Conservation (phyloP, 1,139 yeast genomes). For the Yamadazyma diddensiae region DNA sequence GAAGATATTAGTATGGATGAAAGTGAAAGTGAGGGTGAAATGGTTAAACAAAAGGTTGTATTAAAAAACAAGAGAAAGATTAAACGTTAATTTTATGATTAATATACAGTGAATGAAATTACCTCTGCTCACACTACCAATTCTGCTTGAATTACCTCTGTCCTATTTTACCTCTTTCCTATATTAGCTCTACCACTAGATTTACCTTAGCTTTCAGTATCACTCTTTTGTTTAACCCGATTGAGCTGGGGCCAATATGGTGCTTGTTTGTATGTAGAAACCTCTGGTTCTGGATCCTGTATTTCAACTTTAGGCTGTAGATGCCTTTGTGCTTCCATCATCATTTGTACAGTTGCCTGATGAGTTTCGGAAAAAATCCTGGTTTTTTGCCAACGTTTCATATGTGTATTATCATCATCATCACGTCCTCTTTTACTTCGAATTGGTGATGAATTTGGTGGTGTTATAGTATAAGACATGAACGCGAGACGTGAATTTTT, state of each 20-base stretch:
- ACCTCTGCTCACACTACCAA: too few relatives aligned
- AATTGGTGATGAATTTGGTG: conserved; percentile 12
- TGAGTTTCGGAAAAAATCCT: conserved; percentile 33
- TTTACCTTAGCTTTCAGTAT: too few relatives aligned
- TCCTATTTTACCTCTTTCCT: too few relatives aligned
- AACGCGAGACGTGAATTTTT: too few relatives aligned
- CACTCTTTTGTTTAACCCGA: conserved; percentile 3
- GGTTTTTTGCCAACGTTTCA: conserved; percentile 23
- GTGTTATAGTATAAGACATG: conserved; percentile 4
- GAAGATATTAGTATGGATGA: conserved; percentile 32
- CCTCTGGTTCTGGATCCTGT: conserved; percentile 1
- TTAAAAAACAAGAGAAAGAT: conserved; percentile 64
- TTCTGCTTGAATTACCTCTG: too few relatives aligned
- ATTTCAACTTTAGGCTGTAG: conserved; percentile 1
- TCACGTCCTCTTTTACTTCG: conserved; percentile 9
- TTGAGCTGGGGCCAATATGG: conserved; percentile 29
- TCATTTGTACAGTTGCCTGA: conserved; percentile 25
- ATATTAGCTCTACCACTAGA: too few relatives aligned
- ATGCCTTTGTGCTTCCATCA: conserved; percentile 25
- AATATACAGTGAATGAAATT: conserved; percentile 9
- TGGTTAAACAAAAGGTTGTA: conserved; percentile 69
- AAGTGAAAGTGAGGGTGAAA: conserved; percentile 37
- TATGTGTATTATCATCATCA: conserved; percentile 6
- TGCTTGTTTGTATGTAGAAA: conserved; percentile 18
- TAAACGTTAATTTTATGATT: conserved; percentile 17